These are phyloP conservation scores for Eucalyptus albens DNA, from an alignment of 345 rosid species.

Conservation along the genomic window DNA sequence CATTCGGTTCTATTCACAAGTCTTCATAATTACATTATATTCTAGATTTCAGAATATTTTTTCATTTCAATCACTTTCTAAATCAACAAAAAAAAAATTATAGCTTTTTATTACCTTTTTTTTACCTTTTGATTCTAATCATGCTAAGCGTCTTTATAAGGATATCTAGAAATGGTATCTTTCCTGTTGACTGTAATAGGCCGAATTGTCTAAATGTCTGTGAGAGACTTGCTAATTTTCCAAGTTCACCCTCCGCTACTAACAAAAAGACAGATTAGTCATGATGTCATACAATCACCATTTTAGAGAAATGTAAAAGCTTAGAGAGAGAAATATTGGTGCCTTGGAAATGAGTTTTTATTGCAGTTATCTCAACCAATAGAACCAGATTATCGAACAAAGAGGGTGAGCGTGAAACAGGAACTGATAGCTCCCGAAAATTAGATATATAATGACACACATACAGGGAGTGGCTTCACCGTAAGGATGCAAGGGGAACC, in stretches of 20 bases:
- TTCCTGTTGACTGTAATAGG: not conserved
- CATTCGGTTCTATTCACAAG: not conserved
- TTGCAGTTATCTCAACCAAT: not conserved
- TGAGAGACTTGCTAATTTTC: not conserved
- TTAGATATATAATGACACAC: not conserved
- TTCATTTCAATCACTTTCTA: not conserved
- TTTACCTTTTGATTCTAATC: no score
- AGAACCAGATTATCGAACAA: not conserved
- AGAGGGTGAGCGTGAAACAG: not conserved
- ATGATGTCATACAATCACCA: no score
- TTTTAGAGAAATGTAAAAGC: no score
- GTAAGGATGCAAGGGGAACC: not conserved
- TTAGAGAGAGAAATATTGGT: no score
- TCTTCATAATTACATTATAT: not conserved
- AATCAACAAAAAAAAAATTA: not conserved
- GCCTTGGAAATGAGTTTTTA: not conserved
- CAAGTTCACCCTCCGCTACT: not conserved
- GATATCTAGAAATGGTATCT: not conserved
- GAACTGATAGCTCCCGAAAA: not conserved
- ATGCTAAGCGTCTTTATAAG: not conserved
- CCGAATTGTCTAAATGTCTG: not conserved
- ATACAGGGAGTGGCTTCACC: not conserved
- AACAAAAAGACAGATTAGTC: not conserved
- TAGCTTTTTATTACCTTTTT: not conserved
- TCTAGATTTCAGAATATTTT: not conserved